Evolutionary conservation across 2,329 filamentous ascomycete genomes (phyloP).

Genomic region (Fusarium camptoceras): DNA sequence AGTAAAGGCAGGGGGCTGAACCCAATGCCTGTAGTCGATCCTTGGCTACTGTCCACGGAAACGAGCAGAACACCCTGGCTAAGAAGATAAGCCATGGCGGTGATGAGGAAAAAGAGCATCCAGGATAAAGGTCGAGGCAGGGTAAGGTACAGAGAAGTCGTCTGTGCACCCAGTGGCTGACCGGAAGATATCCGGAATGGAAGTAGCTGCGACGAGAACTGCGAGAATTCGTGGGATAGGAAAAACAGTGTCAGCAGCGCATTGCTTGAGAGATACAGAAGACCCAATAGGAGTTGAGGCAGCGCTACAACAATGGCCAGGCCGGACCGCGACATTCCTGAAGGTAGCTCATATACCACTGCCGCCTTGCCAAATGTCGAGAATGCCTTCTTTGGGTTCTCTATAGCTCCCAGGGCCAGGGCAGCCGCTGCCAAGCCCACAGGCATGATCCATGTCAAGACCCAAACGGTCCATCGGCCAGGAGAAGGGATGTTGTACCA

Average conservation of each 20-base stretch:
- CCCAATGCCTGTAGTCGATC: slow-evolving; percentile 50
- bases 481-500: slow-evolving; percentile 60
- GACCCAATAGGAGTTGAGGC: slow-evolving; percentile 61
- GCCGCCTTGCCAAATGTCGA: slow-evolving; percentile 55
- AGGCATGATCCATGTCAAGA: slow-evolving; percentile 55
- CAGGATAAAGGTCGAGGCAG: slow-evolving; percentile 61
- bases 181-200: slow-evolving; percentile 61
- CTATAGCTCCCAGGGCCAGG: slow-evolving; percentile 53
- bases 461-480: slow-evolving; percentile 57
- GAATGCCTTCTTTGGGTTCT: slow-evolving; percentile 47
- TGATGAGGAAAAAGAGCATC: slow-evolving; percentile 58
- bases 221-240: slow-evolving; percentile 63
- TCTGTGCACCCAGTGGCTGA: slow-evolving; percentile 58
- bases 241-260: slow-evolving; percentile 61
- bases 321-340: slow-evolving; percentile 43
- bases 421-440: slow-evolving; percentile 54
- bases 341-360: slow-evolving; percentile 50
- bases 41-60: slow-evolving; percentile 46
- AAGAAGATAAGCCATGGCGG: slow-evolving; percentile 59
- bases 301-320: slow-evolving; percentile 57
- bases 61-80: slow-evolving; percentile 58
- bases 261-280: slow-evolving; percentile 62
- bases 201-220: slow-evolving; percentile 52
- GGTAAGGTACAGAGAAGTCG: slow-evolving; percentile 61
- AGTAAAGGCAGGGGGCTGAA: slow-evolving; percentile 59